Percentiles rank a stretch among this genome's conserved stretches.
phyloP scores from a whole-genome alignment of 345 rosid genomes.

The Aethionema arabicum region DNA sequence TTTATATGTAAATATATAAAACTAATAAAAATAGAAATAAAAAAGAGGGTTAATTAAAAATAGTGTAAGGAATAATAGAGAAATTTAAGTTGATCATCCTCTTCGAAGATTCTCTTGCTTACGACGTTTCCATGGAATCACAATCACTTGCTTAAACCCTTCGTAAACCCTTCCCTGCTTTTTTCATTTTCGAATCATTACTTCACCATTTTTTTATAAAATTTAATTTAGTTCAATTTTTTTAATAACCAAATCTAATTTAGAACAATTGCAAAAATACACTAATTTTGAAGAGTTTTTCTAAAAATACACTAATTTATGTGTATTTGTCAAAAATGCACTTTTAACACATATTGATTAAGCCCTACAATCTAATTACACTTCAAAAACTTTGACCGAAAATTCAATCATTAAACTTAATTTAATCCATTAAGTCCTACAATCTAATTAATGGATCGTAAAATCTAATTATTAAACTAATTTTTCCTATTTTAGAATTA shows the following conservation, averaged over 20 bases:
- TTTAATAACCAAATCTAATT: background rate
- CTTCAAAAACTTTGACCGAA: too few species aligned
- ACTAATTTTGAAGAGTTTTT: too few species aligned
- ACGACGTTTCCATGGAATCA: slow-evolving; percentile 54
- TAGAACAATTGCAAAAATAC: too few species aligned
- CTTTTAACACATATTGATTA: too few species aligned
- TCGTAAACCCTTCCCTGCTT: slow-evolving; percentile 53
- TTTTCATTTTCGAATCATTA: slow-evolving; percentile 17
- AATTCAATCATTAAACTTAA: too few species aligned
- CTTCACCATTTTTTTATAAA: slow-evolving; percentile 7
- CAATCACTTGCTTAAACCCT: slow-evolving; percentile 50
- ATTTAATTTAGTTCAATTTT: background rate
- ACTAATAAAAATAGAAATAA: background rate
- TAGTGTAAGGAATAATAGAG: background rate
- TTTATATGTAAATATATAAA: background rate
- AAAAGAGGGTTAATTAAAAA: background rate
- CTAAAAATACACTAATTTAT: too few species aligned
- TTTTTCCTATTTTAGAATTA: too few species aligned
- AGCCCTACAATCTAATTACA: too few species aligned
- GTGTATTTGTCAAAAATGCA: too few species aligned
- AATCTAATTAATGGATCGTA: too few species aligned
- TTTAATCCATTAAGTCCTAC: too few species aligned
- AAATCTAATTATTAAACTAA: too few species aligned
- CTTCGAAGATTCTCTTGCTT: slow-evolving; percentile 28
- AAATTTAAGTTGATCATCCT: background rate